Evolutionary conservation across 495 filamentous ascomycete genomes (phyloP), one percentile per base, ranked within the genome.

Genomic region (Penicillium simplicissimum): DNA sequence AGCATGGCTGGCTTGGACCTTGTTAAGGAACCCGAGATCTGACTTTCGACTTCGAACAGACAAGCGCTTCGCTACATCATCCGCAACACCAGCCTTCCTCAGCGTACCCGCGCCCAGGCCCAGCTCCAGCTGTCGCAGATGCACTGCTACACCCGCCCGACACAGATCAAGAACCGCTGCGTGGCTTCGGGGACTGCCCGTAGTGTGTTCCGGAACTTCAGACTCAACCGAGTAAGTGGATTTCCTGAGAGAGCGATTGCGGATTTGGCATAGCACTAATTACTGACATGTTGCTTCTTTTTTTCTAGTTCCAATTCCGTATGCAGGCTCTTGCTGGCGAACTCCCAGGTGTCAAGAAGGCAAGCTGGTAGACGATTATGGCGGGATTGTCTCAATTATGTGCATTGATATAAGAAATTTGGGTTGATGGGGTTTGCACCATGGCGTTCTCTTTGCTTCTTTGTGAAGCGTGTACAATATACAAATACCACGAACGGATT

Each of bases 61-160:
- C 95, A 98, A 90, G 95, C 96, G 31, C 88, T 98, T 52, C 90
- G 95, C 65, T 97, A 96, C 77, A 86, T 96, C 64, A 89, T 96
- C 75, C 91, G 89, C 72, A 98, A 98, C 76, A 94, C 93, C 28
- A 87, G 85, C 10, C 88, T 98, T 19, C 88, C 93, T 8, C 80
- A 85, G 52, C 87, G 93, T 63, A 86, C 86, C 25, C 87, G 95
- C 63, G 92, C 90, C 56, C 89, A 92, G 71, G 95, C 96, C 40
- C 93, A 97, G 79, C 82, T 98, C 31, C 87, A 97, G 76, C 84
- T 98, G 53, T 87, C 90, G 10, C 87, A 93, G 76, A 98, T 97
- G 96, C 91, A 97, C 76, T 82, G 84, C 81, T 96, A 97, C 75
- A 98, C 96, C 14, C 84, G 92, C 49, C 84, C 90, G 28, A 97